These are phyloP conservation scores for Tetrahymena elliotti DNA, from an alignment of 73 alveolate genomes.

Conservation along the genomic window DNA sequence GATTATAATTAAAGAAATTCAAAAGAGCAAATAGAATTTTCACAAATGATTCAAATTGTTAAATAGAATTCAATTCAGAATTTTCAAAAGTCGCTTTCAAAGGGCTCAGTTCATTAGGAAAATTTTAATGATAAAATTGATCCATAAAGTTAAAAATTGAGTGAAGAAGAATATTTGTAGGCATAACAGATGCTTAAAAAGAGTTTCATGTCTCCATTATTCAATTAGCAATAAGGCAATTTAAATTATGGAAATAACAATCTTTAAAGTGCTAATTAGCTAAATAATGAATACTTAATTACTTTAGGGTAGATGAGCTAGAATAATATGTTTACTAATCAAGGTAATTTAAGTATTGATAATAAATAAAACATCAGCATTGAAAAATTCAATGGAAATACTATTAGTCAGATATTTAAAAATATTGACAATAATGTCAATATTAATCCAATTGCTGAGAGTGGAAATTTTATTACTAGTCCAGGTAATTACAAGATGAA, in stretches of 20 bases:
- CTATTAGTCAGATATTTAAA: background rate
- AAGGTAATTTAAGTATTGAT: background rate
- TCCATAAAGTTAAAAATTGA: no score
- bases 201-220: background rate
- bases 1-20: background rate
- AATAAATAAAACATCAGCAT: background rate
- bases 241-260: background rate
- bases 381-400: background rate
- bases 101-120: background rate
- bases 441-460: background rate
- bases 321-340: background rate
- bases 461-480: background rate
- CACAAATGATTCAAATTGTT: background rate
- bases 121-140: background rate
- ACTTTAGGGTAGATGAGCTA: background rate
- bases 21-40: background rate
- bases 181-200: background rate
- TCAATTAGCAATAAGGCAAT: background rate
- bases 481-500: background rate
- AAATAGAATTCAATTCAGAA: background rate
- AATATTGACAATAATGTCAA: background rate
- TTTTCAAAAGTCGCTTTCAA: background rate
- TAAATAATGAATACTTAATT: background rate
- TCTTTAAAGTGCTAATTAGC: background rate
- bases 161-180: background rate